These are phyloP conservation scores for Saturnispora gosingensis DNA, from an alignment of 805 yeast genomes.

Conservation along the genomic window DNA sequence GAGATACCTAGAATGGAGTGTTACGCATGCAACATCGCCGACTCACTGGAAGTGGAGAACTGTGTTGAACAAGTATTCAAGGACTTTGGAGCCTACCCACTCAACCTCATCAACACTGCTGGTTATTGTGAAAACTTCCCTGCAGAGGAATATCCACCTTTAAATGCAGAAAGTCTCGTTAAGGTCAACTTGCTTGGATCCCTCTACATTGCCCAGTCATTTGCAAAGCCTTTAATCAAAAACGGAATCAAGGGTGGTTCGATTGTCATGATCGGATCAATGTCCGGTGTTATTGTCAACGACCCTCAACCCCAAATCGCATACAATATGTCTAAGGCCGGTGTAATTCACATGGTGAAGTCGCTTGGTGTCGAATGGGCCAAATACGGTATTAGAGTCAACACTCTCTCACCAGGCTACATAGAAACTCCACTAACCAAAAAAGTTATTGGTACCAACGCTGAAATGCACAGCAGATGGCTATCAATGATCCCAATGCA, in stretches of 20 bases:
- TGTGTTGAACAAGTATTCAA: constrained; percentile 45
- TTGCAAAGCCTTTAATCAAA: constrained; percentile 58
- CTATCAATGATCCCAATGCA: constrained; percentile 63
- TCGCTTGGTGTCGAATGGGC: constrained; percentile 82
- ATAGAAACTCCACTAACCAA: constrained; percentile 71
- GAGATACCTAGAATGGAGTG: constrained; percentile 38
- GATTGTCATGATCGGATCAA: constrained; percentile 62
- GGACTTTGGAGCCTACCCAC: constrained; percentile 53
- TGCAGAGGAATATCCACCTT: constrained; percentile 68
- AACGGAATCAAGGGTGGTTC: constrained; percentile 48
- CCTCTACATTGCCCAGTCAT: constrained; percentile 61
- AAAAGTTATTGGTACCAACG: constrained; percentile 53
- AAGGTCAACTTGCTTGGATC: constrained; percentile 71
- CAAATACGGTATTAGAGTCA: constrained; percentile 62
- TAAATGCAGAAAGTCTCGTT: constrained; percentile 57
- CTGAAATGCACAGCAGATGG: constrained; percentile 61
- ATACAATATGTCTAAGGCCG: constrained; percentile 81
- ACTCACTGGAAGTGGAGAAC: constrained; percentile 47
- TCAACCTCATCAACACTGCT: constrained; percentile 67
- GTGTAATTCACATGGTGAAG: constrained; percentile 70
- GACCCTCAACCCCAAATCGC: constrained; percentile 75
- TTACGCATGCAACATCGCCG: constrained; percentile 70
- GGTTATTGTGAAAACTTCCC: constrained; percentile 77
- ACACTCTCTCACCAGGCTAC: constrained; percentile 74
- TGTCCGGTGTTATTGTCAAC: constrained; percentile 71